Conservation (phyloP, 2,329 filamentous ascomycete species). For the Fusarium fujikuroi region DNA sequence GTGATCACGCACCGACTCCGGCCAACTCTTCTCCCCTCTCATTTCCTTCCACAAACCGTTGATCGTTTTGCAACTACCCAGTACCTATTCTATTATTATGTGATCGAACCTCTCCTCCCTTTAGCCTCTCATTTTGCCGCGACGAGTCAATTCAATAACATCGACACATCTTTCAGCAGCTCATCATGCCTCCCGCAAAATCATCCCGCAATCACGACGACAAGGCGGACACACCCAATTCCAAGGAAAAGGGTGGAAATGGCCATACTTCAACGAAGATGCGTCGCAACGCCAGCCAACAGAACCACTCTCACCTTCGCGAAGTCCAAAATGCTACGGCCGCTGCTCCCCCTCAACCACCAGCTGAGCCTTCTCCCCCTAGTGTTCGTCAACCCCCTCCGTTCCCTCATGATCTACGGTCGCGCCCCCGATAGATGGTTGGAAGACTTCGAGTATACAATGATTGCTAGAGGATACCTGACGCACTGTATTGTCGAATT, state of each 20-base stretch:
- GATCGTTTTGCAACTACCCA: not conserved
- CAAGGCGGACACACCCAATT: conserved; percentile 54
- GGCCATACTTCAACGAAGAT: conserved; percentile 63
- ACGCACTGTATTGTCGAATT: not conserved
- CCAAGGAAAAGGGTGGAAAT: conserved; percentile 59
- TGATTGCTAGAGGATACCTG: not conserved
- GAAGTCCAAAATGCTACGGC: conserved; percentile 56
- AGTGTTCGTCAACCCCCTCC: conserved; percentile 46
- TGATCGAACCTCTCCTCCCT: conserved; percentile 20
- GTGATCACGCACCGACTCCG: conserved; percentile 40
- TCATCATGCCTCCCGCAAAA: conserved; percentile 59
- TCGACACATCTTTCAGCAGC: not conserved
- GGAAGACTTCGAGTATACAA: not conserved
- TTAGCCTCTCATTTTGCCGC: not conserved
- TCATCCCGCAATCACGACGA: conserved; percentile 60
- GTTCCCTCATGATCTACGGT: conserved; percentile 12
- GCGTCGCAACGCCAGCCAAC: conserved; percentile 64
- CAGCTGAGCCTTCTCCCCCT: conserved; percentile 48
- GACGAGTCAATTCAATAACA: conserved; percentile 1
- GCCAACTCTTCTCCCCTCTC: conserved; percentile 34
- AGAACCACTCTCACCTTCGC: conserved; percentile 58
- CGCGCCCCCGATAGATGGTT: not conserved
- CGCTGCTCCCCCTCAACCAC: conserved; percentile 46
- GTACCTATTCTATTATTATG: conserved; percentile 38
- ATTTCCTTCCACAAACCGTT: conserved; percentile 29